Base-by-base conservation (phyloP, 106 monocot genomes). In the Dendrobium huoshanense region DNA sequence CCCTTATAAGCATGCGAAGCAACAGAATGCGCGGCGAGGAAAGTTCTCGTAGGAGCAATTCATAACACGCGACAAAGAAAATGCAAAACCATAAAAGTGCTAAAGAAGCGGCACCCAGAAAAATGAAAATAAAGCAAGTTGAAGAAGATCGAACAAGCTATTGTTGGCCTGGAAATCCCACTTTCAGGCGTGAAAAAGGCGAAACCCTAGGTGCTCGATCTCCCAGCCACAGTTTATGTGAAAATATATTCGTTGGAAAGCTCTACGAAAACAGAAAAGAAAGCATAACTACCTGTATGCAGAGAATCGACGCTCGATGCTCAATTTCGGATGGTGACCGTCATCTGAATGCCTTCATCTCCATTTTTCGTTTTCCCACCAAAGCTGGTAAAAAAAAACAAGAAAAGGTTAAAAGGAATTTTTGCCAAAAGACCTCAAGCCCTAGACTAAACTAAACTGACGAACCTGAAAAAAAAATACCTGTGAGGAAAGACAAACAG, bases 151-250 rank as follows among this genome's bases (percentile, higher is more conserved):
- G 13, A 47, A 76, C 19, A 43, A 15, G 43, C 13, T 20, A 4
- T 44, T 75, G 41, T 13, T 40, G 19, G 51, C 7, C 27, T 15
- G 76, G 27, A 76, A 49, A n/a, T 1, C 15, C n/a, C 47, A 76
- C 25, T 15, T 48, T 11, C 3, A 76, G n/a, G 48, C 9, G 2
- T 47, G 22, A 49, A 27, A 33, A 17, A 0, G 18, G 16, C 40
- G 58, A 76, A 84, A 79, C 58, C 79, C 84, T 84, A 84, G 47
- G 25, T 6, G 19, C 31, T 40, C 45, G 75, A 79, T 84, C 84
- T 75, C 31, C 27, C 19, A 37, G 13, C 37, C 74, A 61, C 72
- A 72, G 59, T 51, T 10, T 51, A 55, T 3, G 5, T 51, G 8
- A 58, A 83, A 78, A 22, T 10, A 80, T 20, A 80, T 48, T 84